Conservation (phyloP, 257 asterid genomes). For the Lycium barbarum region DNA sequence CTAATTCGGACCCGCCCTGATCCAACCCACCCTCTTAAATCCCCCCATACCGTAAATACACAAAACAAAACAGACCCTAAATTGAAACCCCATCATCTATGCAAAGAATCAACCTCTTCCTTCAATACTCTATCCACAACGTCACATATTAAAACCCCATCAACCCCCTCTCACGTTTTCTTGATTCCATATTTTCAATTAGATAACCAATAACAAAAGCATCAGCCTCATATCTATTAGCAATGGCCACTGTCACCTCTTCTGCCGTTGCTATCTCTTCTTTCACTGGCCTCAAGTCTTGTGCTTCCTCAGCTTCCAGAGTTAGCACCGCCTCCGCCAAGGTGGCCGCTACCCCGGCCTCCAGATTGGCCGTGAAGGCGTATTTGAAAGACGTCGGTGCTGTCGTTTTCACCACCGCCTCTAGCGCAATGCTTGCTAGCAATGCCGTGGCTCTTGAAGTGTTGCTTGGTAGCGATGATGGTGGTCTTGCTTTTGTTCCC, state of each 20-base stretch:
- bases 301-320: slow-evolving; percentile 36
- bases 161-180: slow-evolving; percentile 27
- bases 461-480: slow-evolving; percentile 62
- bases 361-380: slow-evolving; percentile 56
- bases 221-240: background rate
- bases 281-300: slow-evolving; percentile 65
- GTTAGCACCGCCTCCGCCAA: slow-evolving; percentile 35
- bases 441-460: slow-evolving; percentile 68
- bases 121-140: background rate
- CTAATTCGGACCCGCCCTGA: no score
- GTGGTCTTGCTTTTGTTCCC: slow-evolving; percentile 63
- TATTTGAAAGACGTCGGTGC: slow-evolving; percentile 66
- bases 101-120: background rate
- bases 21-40: no score
- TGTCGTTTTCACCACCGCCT: slow-evolving; percentile 69
- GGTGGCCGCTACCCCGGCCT: slow-evolving; percentile 34
- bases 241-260: slow-evolving; percentile 68
- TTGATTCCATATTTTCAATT: slow-evolving; percentile 32
- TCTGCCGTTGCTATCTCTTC: slow-evolving; percentile 72
- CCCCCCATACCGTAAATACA: no score
- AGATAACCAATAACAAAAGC: background rate
- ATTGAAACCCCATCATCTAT: background rate
- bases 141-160: slow-evolving; percentile 45
- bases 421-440: slow-evolving; percentile 66
- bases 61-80: no score